Percentiles rank a stretch among this genome's conserved stretches.
Evolutionary conservation across 345 rosid species (phyloP).

Genomic region (Hibiscus mutabilis): DNA sequence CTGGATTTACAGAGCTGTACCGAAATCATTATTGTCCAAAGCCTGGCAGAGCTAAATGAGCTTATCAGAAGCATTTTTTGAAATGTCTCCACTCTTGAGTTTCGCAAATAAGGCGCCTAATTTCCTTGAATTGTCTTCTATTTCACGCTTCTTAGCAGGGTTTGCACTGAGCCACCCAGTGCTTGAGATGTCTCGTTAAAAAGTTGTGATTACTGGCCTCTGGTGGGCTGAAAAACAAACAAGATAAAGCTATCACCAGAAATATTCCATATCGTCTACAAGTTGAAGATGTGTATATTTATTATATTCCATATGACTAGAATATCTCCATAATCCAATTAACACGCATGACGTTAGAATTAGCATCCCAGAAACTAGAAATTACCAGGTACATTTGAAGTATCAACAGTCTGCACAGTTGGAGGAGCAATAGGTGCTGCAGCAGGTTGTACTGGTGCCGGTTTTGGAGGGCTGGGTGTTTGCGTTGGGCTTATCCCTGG

Average conservation of each 20-base stretch:
- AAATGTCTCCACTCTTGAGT: constrained; percentile 86
- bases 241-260: not conserved
- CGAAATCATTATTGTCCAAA: constrained; percentile 67
- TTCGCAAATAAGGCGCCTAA: constrained; percentile 88
- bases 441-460: constrained; percentile 43
- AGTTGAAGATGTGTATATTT: not conserved
- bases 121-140: constrained; percentile 89
- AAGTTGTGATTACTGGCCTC: constrained; percentile 64
- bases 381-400: constrained; percentile 81
- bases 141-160: constrained; percentile 86
- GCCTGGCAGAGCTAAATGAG: constrained; percentile 88
- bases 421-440: constrained; percentile 66
- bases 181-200: constrained; percentile 93
- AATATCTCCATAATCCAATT: constrained; percentile 5
- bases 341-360: constrained; percentile 2
- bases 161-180: constrained; percentile 85
- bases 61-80: constrained; percentile 81
- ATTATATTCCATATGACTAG: not conserved
- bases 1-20: constrained; percentile 89
- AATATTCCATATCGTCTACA: not conserved
- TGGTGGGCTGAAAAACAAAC: constrained; percentile 49
- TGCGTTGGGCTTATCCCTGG: constrained; percentile 54
- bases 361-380: constrained; percentile 7
- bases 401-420: constrained; percentile 87
- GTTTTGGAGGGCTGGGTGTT: constrained; percentile 58